phyloP scores from a whole-genome alignment of 208 protist species.

The Porcisia hertigi region DNA sequence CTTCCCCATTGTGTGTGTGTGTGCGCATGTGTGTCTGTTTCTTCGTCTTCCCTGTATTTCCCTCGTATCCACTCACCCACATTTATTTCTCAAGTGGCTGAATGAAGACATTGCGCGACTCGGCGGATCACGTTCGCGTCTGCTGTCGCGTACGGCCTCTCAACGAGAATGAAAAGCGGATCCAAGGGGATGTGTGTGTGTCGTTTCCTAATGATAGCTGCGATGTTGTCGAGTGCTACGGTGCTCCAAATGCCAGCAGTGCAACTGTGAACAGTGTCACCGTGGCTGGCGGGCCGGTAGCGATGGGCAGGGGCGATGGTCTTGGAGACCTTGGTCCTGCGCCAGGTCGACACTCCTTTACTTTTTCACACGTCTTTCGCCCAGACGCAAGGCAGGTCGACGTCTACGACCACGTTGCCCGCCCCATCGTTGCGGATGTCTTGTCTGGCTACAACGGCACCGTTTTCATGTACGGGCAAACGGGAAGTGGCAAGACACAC shows the following conservation, averaged over 20 bases:
- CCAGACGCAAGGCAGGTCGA: constrained; percentile 57
- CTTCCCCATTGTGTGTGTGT: background rate
- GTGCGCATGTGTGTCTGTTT: background rate
- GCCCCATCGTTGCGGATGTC: constrained; percentile 87
- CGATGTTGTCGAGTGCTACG: constrained; percentile 21
- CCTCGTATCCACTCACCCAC: no score
- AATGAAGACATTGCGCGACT: constrained; percentile 23
- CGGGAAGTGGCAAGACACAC: constrained; percentile 90
- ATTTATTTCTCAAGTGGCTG: background rate
- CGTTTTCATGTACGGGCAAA: constrained; percentile 92
- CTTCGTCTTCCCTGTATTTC: background rate
- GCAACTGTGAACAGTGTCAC: background rate
- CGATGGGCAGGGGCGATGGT: constrained; percentile 3
- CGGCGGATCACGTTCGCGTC: constrained; percentile 46
- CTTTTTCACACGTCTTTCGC: constrained; percentile 68
- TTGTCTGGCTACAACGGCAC: constrained; percentile 90
- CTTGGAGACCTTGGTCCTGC: background rate
- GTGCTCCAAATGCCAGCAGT: background rate
- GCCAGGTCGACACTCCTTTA: constrained; percentile 39
- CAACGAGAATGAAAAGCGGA: constrained; percentile 27
- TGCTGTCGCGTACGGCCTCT: constrained; percentile 57
- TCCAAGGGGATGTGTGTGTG: constrained; percentile 26
- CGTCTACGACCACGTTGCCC: constrained; percentile 87
- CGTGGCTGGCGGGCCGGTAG: background rate
- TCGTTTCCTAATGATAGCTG: constrained; percentile 6